phyloP scores from a whole-genome alignment of 805 yeast genomes.

The Yamadazyma sp. region DNA sequence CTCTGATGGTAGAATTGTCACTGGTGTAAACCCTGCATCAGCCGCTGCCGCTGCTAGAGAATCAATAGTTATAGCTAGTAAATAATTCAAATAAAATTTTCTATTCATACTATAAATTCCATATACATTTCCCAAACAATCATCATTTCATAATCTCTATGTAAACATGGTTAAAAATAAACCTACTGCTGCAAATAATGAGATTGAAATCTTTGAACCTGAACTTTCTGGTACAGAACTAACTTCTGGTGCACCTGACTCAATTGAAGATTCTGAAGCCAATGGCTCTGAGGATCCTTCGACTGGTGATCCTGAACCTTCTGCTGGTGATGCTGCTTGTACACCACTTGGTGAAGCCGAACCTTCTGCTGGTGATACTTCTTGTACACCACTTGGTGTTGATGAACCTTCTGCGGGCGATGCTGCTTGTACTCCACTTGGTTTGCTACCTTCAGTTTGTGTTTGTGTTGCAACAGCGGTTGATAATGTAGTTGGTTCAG shows the following conservation, averaged over 20 bases:
- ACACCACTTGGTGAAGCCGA: conserved; percentile 13
- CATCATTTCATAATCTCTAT: no score
- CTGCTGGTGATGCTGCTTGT: background rate
- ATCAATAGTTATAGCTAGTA: conserved; percentile 26
- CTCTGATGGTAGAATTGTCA: conserved; percentile 55
- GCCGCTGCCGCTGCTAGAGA: conserved; percentile 48
- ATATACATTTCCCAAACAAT: no score
- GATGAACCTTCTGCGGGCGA: background rate
- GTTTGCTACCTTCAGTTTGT: no score
- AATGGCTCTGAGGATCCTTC: background rate
- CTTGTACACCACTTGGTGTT: background rate
- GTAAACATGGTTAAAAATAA: conserved; percentile 3
- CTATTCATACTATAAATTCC: no score
- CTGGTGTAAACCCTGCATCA: conserved; percentile 66
- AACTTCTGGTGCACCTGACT: conserved; percentile 5
- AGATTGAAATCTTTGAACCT: conserved; percentile 6
- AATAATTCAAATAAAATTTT: no score
- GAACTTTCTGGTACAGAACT: conserved; percentile 7
- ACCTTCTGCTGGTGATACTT: conserved; percentile 2
- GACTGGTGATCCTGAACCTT: background rate
- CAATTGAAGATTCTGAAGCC: no score
- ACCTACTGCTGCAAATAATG: conserved; percentile 5
- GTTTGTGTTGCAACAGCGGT: no score
- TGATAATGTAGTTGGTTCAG: no score
- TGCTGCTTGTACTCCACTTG: no score